These are phyloP conservation scores for Medicago arabica DNA, from an alignment of 306 rosid genomes.

Conservation along the genomic window DNA sequence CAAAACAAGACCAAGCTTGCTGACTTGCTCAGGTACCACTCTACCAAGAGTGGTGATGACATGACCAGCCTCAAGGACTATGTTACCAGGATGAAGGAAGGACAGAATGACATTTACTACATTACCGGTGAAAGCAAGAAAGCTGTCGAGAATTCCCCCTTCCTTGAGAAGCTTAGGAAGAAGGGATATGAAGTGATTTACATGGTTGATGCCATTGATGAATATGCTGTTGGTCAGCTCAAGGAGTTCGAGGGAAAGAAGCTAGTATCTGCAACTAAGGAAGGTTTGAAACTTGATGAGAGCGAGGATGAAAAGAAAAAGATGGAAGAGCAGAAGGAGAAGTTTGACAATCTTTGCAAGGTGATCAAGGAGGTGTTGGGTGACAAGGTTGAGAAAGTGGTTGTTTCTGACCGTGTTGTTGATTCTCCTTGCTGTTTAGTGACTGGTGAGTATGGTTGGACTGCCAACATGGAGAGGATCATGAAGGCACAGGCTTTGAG, in stretches of 20 bases:
- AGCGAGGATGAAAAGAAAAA: constrained; percentile 77
- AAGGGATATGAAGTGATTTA: constrained; percentile 79
- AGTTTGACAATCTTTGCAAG: constrained; percentile 83
- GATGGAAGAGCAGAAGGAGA: constrained; percentile 71
- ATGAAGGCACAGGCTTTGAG: constrained; percentile 96
- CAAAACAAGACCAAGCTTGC: constrained; percentile 82
- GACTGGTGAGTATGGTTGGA: constrained; percentile 96
- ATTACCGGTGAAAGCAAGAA: constrained; percentile 94
- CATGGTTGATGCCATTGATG: constrained; percentile 97
- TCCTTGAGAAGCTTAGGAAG: constrained; percentile 91
- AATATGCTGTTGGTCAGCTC: constrained; percentile 88
- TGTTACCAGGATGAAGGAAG: constrained; percentile 97
- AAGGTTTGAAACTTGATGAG: constrained; percentile 88
- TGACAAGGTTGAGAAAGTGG: constrained; percentile 87
- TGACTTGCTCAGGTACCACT: constrained; percentile 83
- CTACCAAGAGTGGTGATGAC: constrained; percentile 93
- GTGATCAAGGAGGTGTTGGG: constrained; percentile 94
- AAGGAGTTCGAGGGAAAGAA: constrained; percentile 96
- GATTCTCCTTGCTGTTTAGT: constrained; percentile 96
- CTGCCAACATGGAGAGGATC: constrained; percentile 95
- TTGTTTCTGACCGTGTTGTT: constrained; percentile 89
- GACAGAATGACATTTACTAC: constrained; percentile 85
- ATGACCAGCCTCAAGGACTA: constrained; percentile 91
- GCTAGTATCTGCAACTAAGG: constrained; percentile 91
- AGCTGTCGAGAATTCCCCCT: constrained; percentile 93